Percentiles rank a stretch among this genome's conserved stretches.
Conservation (phyloP, 2,329 filamentous ascomycete genomes). For the Trichoderma pleuroti region DNA sequence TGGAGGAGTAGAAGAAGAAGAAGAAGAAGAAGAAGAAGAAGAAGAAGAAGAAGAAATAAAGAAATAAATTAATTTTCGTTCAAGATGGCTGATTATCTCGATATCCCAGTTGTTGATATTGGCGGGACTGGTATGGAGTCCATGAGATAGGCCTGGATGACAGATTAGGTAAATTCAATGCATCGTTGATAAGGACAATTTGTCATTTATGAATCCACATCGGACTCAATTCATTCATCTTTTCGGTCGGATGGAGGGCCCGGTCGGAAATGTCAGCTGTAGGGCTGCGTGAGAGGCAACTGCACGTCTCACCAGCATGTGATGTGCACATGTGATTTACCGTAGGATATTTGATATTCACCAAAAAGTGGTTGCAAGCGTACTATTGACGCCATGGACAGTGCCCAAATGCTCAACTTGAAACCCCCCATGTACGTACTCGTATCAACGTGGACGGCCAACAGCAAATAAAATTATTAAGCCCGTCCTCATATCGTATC, state of each 20-base stretch:
- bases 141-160: background rate
- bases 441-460: background rate
- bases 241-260: background rate
- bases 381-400: background rate
- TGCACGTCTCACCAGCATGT: background rate
- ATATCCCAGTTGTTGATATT: background rate
- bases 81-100: background rate
- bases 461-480: background rate
- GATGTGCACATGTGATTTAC: background rate
- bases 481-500: background rate
- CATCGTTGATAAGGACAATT: background rate
- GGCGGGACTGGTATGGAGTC: background rate
- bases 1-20: constrained; percentile 23
- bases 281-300: background rate
- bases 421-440: background rate
- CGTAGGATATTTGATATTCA: background rate
- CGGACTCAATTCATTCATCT: background rate
- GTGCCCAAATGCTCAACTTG: background rate
- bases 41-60: background rate
- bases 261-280: background rate
- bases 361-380: background rate
- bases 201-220: background rate
- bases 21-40: background rate
- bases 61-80: background rate
- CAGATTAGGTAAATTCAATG: background rate